These are phyloP conservation scores for Aspergillus hortae DNA, from an alignment of 2,329 filamentous ascomycete genomes.

Conservation along the genomic window DNA sequence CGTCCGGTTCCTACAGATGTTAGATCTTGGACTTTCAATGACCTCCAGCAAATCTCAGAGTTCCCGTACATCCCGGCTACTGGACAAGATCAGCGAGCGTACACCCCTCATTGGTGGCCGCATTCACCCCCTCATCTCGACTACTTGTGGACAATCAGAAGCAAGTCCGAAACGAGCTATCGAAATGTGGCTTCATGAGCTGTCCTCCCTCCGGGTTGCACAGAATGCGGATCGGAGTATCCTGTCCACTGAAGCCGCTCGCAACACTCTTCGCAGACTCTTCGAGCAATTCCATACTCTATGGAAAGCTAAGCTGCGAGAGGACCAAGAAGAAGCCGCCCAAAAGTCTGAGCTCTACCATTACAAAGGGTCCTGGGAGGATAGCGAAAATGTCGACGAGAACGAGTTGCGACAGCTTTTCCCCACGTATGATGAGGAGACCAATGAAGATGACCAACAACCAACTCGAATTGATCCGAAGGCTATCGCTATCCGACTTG, in stretches of 20 bases:
- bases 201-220: conserved; percentile 33
- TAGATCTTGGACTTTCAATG: conserved; percentile 72
- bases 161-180: conserved; percentile 23
- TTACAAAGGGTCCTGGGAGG: conserved; percentile 73
- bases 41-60: conserved; percentile 30
- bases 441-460: conserved; percentile 34
- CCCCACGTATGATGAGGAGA: conserved; percentile 66
- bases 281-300: conserved; percentile 72
- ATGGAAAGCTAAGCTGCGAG: conserved; percentile 73
- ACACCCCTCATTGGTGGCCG: conserved; percentile 40
- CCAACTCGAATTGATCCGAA: conserved; percentile 42
- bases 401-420: conserved; percentile 78
- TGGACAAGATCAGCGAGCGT: conserved; percentile 29
- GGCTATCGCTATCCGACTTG: conserved; percentile 58
- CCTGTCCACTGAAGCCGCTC: conserved; percentile 41
- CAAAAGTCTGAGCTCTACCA: conserved; percentile 74
- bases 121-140: conserved; percentile 18
- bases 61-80: conserved; percentile 15
- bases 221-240: conserved; percentile 31
- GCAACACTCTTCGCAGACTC: conserved; percentile 59
- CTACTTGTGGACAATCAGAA: conserved; percentile 1
- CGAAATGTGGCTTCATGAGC: conserved; percentile 36
- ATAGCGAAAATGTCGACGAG: conserved; percentile 70
- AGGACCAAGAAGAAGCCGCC: conserved; percentile 72
- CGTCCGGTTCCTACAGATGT: conserved; percentile 72